Base-by-base conservation (phyloP, 192 early-diverging fungal species). In the Podila verticillata region DNA sequence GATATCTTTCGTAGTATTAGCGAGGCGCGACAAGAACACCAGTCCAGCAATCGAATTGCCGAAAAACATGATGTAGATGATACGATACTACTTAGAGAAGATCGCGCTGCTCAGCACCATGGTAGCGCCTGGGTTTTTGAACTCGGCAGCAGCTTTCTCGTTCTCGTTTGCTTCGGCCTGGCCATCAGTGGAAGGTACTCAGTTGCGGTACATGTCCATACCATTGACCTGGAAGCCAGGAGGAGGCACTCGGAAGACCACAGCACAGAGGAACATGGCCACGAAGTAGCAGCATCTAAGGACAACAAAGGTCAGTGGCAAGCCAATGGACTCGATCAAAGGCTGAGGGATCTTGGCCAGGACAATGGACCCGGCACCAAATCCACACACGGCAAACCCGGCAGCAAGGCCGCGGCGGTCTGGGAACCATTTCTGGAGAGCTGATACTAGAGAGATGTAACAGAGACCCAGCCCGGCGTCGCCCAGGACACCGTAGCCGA, bases 291-390 rank as follows among this genome's bases (percentile, higher is more conserved):
- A 73, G 57, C 72, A 83, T 34, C 92, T 92, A 32, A 92, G 84
- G 44, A 93, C 84, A 30, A 94, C 72, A 71, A 94, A 94, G 9
- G 89, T 79, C 54, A 84, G 47, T 17, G 90, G 87, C 22, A 93
- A 81, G 19, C 86, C 89, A 0, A 86, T 79, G 35, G 74, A 26
- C 2, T 86, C 85, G 72, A 94, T 84, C 39, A 94, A 83, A 48
- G 79, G 82, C 62, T 87, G 85, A 74, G 91, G 91, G 30, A 91
- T 84, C 68, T 86, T 87, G 54, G 91, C 89, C 60, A 91, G 88
- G 34, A 93, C 87, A 68, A 94, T 89, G 30, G 89, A 87, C 0
- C 93, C 93, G 44, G 87, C 91, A 56, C 92, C 93, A 84, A 94
- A 94, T 8, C 91, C 92, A 81, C 90, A 91, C 67, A 94, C 93